Evolutionary conservation across 1,139 yeast genomes (phyloP), one percentile per base, ranked within the genome.

Genomic region (Blastobotrys buckinghamii): DNA sequence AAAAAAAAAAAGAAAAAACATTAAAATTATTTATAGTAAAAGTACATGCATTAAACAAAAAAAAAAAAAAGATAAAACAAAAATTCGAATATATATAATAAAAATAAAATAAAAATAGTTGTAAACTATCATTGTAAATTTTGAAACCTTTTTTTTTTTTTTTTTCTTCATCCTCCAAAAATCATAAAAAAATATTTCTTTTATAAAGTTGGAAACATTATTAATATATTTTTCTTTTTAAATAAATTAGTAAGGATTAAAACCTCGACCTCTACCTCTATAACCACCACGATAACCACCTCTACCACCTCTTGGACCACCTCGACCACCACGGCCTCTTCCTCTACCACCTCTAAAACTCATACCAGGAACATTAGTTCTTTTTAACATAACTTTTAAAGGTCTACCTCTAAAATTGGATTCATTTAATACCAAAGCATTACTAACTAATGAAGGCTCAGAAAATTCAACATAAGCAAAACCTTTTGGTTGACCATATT

Each of bases 381-480:
- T 75, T 64, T 87, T 87, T 22, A 85, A 82, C 44, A 74, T 72
- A 37, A 88, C 90, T 61, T 81, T 84, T 57, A 87, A 71, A 44
- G 76, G 77, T 52, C 95, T 74, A 33, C 84, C 90, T 56, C 82
- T 74, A 59, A 87, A 79, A 44, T 72, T 70, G 3, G 80, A 69
- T 30, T 86, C 94, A 59, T 84, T 82, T 55, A 84, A 73, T 9
- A 76, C 76, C 39, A 85, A 72, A 0, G 95, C 94, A 55, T 78
- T 74, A 17, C 77, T 70, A 1, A 85, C 92, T 3, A 77, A 73
- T 16, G 76, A 76, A 1, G 76, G 76, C 59, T 79, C 82, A 33
- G 81, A 78, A 63, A 84, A 86, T 63, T 87, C 96, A 58, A 87
- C 76, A 65, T 86, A 87, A 1, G 95, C 96, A 68, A 76, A 86